phyloP scores from a whole-genome alignment of 2,329 filamentous ascomycete genomes.

The Curvularia sp. region DNA sequence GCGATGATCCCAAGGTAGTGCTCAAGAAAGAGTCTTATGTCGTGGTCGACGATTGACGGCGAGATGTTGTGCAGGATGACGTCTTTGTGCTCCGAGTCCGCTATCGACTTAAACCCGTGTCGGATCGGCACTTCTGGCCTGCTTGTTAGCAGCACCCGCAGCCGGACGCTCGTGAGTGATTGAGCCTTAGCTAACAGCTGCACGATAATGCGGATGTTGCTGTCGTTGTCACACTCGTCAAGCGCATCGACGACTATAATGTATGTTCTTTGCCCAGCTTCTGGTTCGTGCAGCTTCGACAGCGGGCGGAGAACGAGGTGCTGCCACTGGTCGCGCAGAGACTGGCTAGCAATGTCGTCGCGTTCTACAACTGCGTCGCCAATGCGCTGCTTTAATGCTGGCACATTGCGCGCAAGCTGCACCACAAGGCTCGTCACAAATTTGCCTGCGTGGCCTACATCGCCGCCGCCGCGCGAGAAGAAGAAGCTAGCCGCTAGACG shows the following conservation, averaged over 20 bases:
- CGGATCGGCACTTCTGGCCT: slow-evolving; percentile 27
- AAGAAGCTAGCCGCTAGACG: neutral
- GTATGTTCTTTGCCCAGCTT: too few relatives aligned
- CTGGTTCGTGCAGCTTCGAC: slow-evolving; percentile 2
- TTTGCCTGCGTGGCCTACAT: slow-evolving; percentile 17
- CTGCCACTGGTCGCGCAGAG: slow-evolving; percentile 28
- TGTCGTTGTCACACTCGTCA: slow-evolving; percentile 41
- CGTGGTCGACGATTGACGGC: slow-evolving; percentile 21
- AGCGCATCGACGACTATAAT: slow-evolving; percentile 39
- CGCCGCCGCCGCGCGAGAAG: slow-evolving; percentile 25
- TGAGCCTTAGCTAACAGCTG: slow-evolving; percentile 18
- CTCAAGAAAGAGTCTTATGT: slow-evolving; percentile 25
- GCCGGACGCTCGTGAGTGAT: slow-evolving; percentile 1
- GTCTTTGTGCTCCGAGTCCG: slow-evolving; percentile 12
- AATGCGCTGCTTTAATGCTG: slow-evolving; percentile 7
- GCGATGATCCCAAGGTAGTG: slow-evolving; percentile 14
- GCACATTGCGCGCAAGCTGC: slow-evolving; percentile 3
- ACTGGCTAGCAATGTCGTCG: slow-evolving; percentile 15
- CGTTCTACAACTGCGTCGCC: slow-evolving; percentile 18
- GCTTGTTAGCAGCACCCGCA: slow-evolving; percentile 30
- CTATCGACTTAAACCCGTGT: slow-evolving; percentile 17
- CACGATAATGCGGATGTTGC: slow-evolving; percentile 21
- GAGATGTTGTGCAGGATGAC: slow-evolving; percentile 27
- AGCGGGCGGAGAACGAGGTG: slow-evolving; percentile 26
- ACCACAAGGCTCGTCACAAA: slow-evolving; percentile 21